Base-by-base conservation (phyloP, 2,329 filamentous ascomycete species). In the Ascochyta rabiei region DNA sequence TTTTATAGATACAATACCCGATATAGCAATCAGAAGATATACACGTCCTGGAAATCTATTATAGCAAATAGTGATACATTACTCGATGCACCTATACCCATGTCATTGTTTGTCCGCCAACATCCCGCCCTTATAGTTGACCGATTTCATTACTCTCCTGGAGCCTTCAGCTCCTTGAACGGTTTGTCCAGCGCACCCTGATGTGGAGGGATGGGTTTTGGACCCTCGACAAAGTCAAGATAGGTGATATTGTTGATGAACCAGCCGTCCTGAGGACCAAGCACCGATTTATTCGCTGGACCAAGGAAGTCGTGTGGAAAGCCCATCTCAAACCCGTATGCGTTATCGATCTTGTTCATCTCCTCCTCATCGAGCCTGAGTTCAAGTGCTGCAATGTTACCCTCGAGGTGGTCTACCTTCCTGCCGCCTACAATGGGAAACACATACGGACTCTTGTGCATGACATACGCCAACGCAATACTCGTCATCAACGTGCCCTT, bases 391-490 rank as follows among this genome's bases (percentile, higher is more conserved):
- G 87, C 83, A 60, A 91, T 88, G 64, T 91, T 91, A 53, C 80
- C 81, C 67, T 86, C 83, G 38, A 93, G 76, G 67, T 92, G 88
- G 40, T 87, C 84, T 9, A 89, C 72, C 62, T 86, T 91, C 10
- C 88, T 81, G 0, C 87, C 86, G 6, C 89, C 89, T 4, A 91
- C 79, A 38, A 92, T 86, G 1, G 89, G 89, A 67, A 90, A 90
- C 13, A 91, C 86, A 64, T 90, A 84, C 0, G 87, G 83, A 0
- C 85, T 78, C 76, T 91, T 91, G 60, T 85, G 82, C 80, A 89
- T 82, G 13, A 91, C 84, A 67, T 92, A 92, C 2, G 89, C 88
- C 30, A 92, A 74, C 6, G 89, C 88, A 24, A 89, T 76, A 40
- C 81, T 81, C 7, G 84, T 84, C 35, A 88, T 77, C 33, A 80